Evolutionary conservation across 2,329 filamentous ascomycete genomes (phyloP), one percentile per base, ranked within the genome.

Genomic region (Colletotrichum sp.): DNA sequence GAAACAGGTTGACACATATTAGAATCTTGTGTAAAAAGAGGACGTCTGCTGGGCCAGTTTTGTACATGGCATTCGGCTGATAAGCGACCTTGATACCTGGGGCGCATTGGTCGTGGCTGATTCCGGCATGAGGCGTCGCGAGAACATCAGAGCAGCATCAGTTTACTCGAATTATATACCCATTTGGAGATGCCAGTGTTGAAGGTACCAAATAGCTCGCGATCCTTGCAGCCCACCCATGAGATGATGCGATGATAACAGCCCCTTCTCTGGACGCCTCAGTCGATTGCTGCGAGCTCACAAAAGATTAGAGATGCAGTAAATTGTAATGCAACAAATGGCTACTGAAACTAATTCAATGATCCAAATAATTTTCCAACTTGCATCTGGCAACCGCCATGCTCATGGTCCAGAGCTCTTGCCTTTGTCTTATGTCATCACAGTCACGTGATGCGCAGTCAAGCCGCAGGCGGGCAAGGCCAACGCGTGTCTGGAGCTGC

Each of bases 401-500:
- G 43, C n/a, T 21, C 43, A 52, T 18, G 24, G 24, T 16, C 18
- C 14, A 34, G 12, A 30, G 32, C 38, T 32, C 18, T 2, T 30
- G 9, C 21, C 14, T 1, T 14, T 28, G 34, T 52, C 14, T 73
- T 73, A 73, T 38, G 63, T 75, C 4, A 13, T 3, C 4, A 3
- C 1, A 4, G 21, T 78, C 81, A 81, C 80, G 79, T 81, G 79
- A 8, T 32, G 73, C 75, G 80, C 79, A 76, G 5, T 0, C 26
- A 26, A 55, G 12, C 56, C 59, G 34, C 8, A 34, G 59, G 74
- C 52, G 65, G 52, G 65, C 75, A 73, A 76, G 78, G 78, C 77
- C 77, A 79, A 82, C 86, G 86, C 85, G 86, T 87, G 43, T 82
- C 79, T 83, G 84, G 83, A 87, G 86, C 85, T 87, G 86, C 86